Conservation (phyloP, 768 basidiomycete species). For the Rhizopogon vesiculosus region DNA sequence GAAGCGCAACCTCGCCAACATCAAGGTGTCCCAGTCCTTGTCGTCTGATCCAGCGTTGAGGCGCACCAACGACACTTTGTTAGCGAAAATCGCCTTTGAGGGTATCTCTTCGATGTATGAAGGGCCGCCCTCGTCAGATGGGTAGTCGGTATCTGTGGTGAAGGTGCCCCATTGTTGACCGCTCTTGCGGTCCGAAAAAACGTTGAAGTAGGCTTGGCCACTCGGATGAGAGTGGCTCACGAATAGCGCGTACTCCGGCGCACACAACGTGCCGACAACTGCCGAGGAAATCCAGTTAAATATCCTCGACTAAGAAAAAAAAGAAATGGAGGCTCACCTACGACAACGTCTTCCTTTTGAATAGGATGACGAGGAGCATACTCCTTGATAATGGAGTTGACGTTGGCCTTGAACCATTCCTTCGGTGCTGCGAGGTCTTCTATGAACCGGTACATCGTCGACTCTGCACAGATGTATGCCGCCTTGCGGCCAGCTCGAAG, state of each 20-base stretch:
- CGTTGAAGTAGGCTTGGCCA: constrained; percentile 67
- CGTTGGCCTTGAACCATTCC: constrained; percentile 3
- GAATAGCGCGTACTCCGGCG: constrained; percentile 70
- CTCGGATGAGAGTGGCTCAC: constrained; percentile 69
- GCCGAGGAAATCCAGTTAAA: background rate
- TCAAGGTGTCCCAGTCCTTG: constrained; percentile 48
- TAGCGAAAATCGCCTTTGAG: constrained; percentile 33
- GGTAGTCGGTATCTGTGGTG: constrained; percentile 47
- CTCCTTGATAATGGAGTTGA: constrained; percentile 1
- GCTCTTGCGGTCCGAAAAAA: constrained; percentile 43
- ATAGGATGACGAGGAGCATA: constrained; percentile 34
- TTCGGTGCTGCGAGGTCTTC: constrained; percentile 43
- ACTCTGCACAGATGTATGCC: constrained; percentile 61
- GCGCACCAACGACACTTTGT: constrained; percentile 48
- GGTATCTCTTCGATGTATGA: constrained; percentile 38
- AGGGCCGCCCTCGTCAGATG: constrained; percentile 39
- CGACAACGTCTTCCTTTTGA: constrained; percentile 53
- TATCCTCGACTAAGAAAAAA: background rate
- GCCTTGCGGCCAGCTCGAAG: constrained; percentile 60
- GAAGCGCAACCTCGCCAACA: constrained; percentile 63
- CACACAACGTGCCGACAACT: constrained; percentile 69
- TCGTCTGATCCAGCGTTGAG: background rate
- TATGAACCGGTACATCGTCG: constrained; percentile 64
- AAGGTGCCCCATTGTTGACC: constrained; percentile 76
- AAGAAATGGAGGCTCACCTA: constrained; percentile 26